Evolutionary conservation across 2,329 filamentous ascomycete genomes (phyloP).

Genomic region (Parastagonospora nodorum): DNA sequence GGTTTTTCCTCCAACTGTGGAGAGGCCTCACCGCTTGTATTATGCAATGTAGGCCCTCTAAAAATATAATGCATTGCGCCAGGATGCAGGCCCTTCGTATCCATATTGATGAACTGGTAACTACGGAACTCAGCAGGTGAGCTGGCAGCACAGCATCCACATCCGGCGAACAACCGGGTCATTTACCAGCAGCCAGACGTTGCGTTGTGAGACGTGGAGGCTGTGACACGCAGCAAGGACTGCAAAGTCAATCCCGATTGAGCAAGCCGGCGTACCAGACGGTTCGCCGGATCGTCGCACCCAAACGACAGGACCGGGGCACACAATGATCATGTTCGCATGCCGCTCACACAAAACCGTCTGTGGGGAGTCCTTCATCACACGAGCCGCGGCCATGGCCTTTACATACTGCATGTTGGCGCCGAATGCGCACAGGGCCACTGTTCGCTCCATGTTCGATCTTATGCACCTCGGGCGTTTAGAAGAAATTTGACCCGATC

Average conservation of each 20-base stretch:
- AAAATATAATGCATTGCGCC: constrained; percentile 35
- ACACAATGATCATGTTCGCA: constrained; percentile 37
- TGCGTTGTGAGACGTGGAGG: constrained; percentile 25
- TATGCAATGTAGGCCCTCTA: constrained; percentile 27
- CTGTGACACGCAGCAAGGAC: constrained; percentile 26
- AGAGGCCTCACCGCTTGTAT: constrained; percentile 42
- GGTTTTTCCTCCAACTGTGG: constrained; percentile 17
- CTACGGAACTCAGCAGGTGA: constrained; percentile 27
- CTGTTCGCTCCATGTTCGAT: constrained; percentile 30
- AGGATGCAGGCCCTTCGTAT: constrained; percentile 30
- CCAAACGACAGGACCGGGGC: constrained; percentile 26
- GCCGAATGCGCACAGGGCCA: constrained; percentile 42
- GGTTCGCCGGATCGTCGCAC: constrained; percentile 30
- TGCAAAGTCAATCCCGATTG: constrained; percentile 19
- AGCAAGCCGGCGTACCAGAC: constrained; percentile 25
- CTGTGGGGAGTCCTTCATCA: constrained; percentile 27
- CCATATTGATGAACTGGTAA: constrained; percentile 31
- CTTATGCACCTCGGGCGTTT: constrained; percentile 45
- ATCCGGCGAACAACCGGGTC: constrained; percentile 25
- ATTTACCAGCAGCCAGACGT: constrained; percentile 29
- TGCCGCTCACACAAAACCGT: constrained; percentile 26
- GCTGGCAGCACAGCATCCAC: constrained; percentile 30
- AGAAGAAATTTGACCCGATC: constrained; percentile 33
- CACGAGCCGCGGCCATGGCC: constrained; percentile 21
- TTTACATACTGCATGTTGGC: constrained; percentile 16